Evolutionary conservation across 2,329 filamentous ascomycete genomes (phyloP).

Genomic region (Phoma sp.): DNA sequence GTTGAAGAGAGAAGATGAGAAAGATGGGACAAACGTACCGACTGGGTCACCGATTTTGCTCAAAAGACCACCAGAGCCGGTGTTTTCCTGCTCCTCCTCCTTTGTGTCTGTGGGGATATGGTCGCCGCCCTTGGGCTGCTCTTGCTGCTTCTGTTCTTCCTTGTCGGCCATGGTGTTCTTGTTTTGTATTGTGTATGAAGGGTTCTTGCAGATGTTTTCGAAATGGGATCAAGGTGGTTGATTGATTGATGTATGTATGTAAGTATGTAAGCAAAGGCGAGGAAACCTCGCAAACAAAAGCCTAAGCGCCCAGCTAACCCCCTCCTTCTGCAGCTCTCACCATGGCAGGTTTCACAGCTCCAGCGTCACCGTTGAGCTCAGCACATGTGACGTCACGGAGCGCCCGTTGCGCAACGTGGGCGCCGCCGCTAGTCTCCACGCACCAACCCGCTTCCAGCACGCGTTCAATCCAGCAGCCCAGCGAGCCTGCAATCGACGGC

Average conservation of each 20-base stretch:
- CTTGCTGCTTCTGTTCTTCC: constrained; percentile 13
- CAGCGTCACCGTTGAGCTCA: not conserved
- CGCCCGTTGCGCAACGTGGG: not conserved
- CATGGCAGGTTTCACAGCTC: not conserved
- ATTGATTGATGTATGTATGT: no score
- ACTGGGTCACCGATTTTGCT: constrained; percentile 41
- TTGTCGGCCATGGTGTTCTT: constrained; percentile 19
- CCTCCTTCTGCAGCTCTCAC: not conserved
- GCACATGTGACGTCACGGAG: not conserved
- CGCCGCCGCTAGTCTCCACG: not conserved
- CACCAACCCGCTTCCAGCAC: not conserved
- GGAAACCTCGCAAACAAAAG: no score
- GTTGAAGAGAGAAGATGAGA: not conserved
- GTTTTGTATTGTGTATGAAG: not conserved
- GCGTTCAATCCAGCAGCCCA: not conserved
- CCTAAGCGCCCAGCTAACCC: not conserved
- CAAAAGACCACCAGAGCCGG: constrained; percentile 37
- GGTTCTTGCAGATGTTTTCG: not conserved
- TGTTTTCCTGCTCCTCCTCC: constrained; percentile 28
- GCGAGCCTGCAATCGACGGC: not conserved
- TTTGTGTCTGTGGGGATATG: constrained; percentile 37
- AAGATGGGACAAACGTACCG: constrained; percentile 24
- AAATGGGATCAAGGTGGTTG: not conserved
- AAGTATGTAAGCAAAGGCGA: no score
- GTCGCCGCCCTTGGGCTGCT: constrained; percentile 27